A percentile compares a stretch with the other conserved stretches of the same genome.
These are phyloP conservation scores for Myxozyma lipomycoides DNA, from an alignment of 805 yeast genomes.

Conservation along the genomic window DNA sequence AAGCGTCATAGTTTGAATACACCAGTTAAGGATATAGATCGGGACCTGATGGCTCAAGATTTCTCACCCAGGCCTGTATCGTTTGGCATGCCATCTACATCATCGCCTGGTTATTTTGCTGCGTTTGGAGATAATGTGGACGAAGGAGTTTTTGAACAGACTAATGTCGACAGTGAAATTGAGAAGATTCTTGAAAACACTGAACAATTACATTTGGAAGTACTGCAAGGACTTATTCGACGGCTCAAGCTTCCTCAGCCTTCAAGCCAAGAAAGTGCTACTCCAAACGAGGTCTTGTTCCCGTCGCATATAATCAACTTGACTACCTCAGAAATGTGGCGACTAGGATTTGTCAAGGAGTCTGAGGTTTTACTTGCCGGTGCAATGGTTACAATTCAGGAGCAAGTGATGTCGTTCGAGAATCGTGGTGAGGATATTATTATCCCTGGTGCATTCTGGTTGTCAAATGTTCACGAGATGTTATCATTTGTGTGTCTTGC, in stretches of 20 bases:
- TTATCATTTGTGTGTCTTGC: slow-evolving; percentile 93
- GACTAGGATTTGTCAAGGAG: slow-evolving; percentile 87
- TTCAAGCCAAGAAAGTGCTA: slow-evolving; percentile 74
- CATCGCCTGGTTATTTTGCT: slow-evolving; percentile 24
- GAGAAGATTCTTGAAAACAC: slow-evolving; percentile 37
- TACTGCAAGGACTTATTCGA: slow-evolving; percentile 78
- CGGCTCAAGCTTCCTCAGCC: slow-evolving; percentile 83
- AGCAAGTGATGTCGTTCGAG: slow-evolving; percentile 68
- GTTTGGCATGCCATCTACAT: slow-evolving; percentile 9
- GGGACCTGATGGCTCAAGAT: slow-evolving; percentile 11
- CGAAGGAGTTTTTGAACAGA: slow-evolving; percentile 25
- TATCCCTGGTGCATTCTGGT: slow-evolving; percentile 95
- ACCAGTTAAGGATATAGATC: slow-evolving; percentile 12
- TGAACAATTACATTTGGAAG: slow-evolving; percentile 62
- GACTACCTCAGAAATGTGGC: slow-evolving; percentile 95
- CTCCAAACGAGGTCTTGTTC: slow-evolving; percentile 87
- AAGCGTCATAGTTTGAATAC: slow-evolving; percentile 22
- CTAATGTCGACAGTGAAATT: slow-evolving; percentile 34
- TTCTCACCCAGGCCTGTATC: slow-evolving; percentile 34
- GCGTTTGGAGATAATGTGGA: slow-evolving; percentile 22
- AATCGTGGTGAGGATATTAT: slow-evolving; percentile 70
- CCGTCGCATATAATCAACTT: slow-evolving; percentile 94
- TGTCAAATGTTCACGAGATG: slow-evolving; percentile 91
- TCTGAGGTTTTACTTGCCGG: slow-evolving; percentile 88
- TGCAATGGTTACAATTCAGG: slow-evolving; percentile 81